Percentiles rank a stretch among this genome's conserved stretches.
Conservation (phyloP, 495 filamentous ascomycete genomes). For the Pyronema omphalodes region DNA sequence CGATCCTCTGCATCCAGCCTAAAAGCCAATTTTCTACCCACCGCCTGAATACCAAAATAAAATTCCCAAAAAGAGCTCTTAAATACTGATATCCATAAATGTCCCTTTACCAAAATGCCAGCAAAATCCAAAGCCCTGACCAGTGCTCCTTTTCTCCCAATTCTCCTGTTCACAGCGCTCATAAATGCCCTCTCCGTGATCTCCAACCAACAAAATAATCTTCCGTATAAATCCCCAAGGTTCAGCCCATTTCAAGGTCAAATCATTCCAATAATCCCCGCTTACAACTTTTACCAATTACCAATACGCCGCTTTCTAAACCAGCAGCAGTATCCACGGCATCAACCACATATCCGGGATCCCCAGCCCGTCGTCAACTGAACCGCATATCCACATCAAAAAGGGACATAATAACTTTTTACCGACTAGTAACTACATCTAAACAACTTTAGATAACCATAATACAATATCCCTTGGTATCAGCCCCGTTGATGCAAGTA, state of each 20-base stretch:
- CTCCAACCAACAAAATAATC: conserved; percentile 4
- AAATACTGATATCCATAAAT: too few species aligned
- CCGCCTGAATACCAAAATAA: too few species aligned
- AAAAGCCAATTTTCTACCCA: too few species aligned
- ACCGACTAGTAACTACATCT: conserved; percentile 32
- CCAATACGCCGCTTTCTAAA: conserved; percentile 33
- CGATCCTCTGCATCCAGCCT: too few species aligned
- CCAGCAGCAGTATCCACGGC: conserved; percentile 14
- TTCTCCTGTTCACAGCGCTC: not conserved
- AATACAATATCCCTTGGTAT: conserved; percentile 34
- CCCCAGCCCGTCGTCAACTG: conserved; percentile 28
- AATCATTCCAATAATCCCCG: conserved; percentile 23
- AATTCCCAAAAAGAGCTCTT: too few species aligned
- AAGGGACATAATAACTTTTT: conserved; percentile 31
- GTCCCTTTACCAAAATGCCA: too few species aligned
- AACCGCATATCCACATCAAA: conserved; percentile 5
- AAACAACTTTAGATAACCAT: conserved; percentile 32
- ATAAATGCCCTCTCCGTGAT: conserved; percentile 7
- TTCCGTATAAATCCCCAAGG: conserved; percentile 20
- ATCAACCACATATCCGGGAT: conserved; percentile 28
- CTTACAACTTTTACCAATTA: conserved; percentile 23
- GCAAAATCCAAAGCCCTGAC: too few species aligned
- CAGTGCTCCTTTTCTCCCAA: too few species aligned
- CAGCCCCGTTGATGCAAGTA: conserved; percentile 31
- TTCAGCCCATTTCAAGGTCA: conserved; percentile 22